Base-by-base conservation (phyloP, 768 basidiomycete species). In the Boletus rubropictus region DNA sequence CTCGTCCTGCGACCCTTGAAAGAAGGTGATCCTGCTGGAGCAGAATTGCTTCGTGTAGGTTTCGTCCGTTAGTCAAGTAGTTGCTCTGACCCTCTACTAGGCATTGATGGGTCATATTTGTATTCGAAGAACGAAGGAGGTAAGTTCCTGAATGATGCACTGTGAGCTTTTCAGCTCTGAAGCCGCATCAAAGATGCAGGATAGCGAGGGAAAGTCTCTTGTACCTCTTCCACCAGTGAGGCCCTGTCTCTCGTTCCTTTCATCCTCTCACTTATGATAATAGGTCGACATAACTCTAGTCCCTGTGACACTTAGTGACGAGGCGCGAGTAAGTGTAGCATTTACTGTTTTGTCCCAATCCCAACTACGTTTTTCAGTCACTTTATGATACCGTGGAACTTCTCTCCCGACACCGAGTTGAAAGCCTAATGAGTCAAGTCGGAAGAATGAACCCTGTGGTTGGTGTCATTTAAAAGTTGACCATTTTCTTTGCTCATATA, bases 111-210 rank as follows among this genome's bases (percentile, higher is more conserved):
- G 72, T 45, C 82, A 86, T 8, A 72, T 80, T 27, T 90, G 89
- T 55, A 80, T 90, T 38, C 82, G 89, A 21, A 77, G 89, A 35
- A 91, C 89, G 14, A 91, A 91, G 64, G 89, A 91, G 69, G 85
- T 79, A 28, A 36, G 56, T 37, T 35, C 34, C 56, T 33, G 17
- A n/a, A 40, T 5, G 7, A 38, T 1, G n/a, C 6, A 5, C 40
- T 37, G n/a, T 12, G 11, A 2, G 7, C 24, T 36, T 24, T 27
- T 43, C 11, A 27, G 24, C 21, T 18, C 48, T 71, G 6, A 71
- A 55, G 0, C 55, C 36, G 22, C 24, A 31, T 32, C 15, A 1
- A 55, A 92, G 81, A 93, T 95, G 86, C 85, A 88, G 75, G 89
- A 94, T 60, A 74, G 70, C 7, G 64, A 79, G 15, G 93, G 93